Base-by-base conservation (phyloP, 371 early-diverging fungal species). In the Saksenaea vasiformis region DNA sequence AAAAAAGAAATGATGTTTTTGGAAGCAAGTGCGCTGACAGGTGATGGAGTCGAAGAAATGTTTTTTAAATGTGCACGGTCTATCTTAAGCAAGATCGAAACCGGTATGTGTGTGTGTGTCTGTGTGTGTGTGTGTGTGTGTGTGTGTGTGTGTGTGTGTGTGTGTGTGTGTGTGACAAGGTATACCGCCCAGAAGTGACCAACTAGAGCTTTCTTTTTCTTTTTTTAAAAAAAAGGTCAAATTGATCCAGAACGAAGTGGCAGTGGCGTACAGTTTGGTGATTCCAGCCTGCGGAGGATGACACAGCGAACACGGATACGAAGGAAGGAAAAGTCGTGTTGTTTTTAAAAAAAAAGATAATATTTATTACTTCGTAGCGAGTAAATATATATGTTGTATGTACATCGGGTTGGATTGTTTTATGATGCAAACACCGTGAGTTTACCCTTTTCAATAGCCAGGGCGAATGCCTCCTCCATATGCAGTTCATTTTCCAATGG, bases 191-290 rank as follows among this genome's bases (percentile, higher is more conserved):
- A 13, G 19, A 35, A 22, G 24, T n/a, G n/a, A n/a, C 31, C n/a
- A 2, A 36, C 17, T 36, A 14, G 22, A 37, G 2, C 36, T 9
- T 22, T 5, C 34, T 31, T 7, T 31, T 31, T 31, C 7, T 31
- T 31, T 31, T 31, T 31, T 31, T 24, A 7, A 0, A 17, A 3
- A 15, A 15, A 61, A 79, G 79, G 80, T 8, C 85, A 86, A 70
- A 82, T 86, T 57, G 86, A 86, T 67, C 86, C 86, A 35, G 86
- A 86, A 51, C 73, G 84, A 56, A 84, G 84, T 64, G 86, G 86
- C 54, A 84, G 84, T 44, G 86, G 86, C 19, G 85, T 86, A 37
- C 86, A 86, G 36, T 86, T 84, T 67, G 86, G 86, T 7, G 86
- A 86, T 62, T 86, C 86, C 11, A 83, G 84, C 56, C 64, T 86